Conservation (phyloP, 495 filamentous ascomycete species). For the Aspergillus bridgeri region DNA sequence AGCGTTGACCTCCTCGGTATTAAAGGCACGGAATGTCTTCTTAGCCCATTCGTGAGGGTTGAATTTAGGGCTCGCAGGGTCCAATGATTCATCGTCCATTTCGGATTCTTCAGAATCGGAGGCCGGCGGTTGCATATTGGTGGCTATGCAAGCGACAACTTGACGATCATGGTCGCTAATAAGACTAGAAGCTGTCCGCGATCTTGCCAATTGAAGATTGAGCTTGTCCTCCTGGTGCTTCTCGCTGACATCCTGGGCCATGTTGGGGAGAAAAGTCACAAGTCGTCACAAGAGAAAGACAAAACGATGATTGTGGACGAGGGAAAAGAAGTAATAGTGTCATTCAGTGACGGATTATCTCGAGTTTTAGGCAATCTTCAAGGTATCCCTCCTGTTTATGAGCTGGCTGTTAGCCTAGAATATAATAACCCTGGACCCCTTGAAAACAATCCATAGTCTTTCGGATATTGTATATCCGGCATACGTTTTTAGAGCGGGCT, state of each 20-base stretch:
- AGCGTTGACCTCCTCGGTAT: slow-evolving; percentile 2
- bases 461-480: not conserved
- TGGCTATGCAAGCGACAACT: not conserved
- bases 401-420: not conserved
- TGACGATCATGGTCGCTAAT: not conserved
- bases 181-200: not conserved
- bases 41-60: slow-evolving; percentile 10
- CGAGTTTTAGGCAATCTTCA: not conserved
- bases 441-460: not conserved
- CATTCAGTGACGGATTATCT: not conserved
- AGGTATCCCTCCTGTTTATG: not conserved
- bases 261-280: not conserved
- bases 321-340: not conserved
- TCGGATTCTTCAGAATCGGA: not conserved
- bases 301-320: not conserved
- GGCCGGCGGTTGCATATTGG: not conserved
- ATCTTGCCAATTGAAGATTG: not conserved
- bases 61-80: slow-evolving; percentile 8
- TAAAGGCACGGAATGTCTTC: not conserved
- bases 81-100: not conserved
- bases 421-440: not conserved
- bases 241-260: not conserved
- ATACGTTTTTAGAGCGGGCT: not conserved
- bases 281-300: not conserved
- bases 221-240: not conserved